Evolutionary conservation across 192 early-diverging fungal genomes (phyloP).

Genomic region (Jimgerdemannia flammicorona): DNA sequence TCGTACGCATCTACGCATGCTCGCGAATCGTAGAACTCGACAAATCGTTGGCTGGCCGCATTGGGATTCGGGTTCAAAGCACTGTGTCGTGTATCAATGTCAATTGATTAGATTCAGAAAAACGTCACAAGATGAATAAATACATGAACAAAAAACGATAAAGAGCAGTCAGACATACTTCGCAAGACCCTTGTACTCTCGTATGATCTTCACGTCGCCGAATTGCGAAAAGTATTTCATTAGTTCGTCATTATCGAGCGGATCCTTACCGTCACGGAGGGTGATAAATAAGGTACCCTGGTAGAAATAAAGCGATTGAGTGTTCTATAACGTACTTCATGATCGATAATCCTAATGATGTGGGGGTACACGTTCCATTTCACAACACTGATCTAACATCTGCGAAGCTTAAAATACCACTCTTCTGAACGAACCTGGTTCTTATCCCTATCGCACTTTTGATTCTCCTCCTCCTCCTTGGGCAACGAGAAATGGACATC

Average conservation of each 20-base stretch:
- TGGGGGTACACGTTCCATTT: too few species aligned
- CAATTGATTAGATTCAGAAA: too few species aligned
- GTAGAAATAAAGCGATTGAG: neutral
- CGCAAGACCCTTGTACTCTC: slow-evolving; percentile 11
- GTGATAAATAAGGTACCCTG: slow-evolving; percentile 46
- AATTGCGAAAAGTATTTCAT: slow-evolving; percentile 31
- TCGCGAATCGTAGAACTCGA: slow-evolving; percentile 46
- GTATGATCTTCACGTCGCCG: slow-evolving; percentile 46
- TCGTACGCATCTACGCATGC: slow-evolving; percentile 30
- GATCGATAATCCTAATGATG: neutral
- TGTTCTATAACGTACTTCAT: too few species aligned
- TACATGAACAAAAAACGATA: neutral
- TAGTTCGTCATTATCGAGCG: slow-evolving; percentile 31
- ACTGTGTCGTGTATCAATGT: neutral
- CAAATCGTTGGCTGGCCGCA: slow-evolving; percentile 31
- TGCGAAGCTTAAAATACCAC: neutral
- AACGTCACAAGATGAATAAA: neutral
- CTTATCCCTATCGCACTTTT: slow-evolving; percentile 35
- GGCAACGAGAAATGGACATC: slow-evolving; percentile 53
- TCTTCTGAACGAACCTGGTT: slow-evolving; percentile 32
- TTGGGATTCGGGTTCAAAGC: neutral
- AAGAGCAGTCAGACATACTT: slow-evolving; percentile 3
- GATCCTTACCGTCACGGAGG: slow-evolving; percentile 29
- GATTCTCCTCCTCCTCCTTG: slow-evolving; percentile 33
- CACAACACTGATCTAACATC: too few species aligned